Evolutionary conservation across 2,329 filamentous ascomycete genomes (phyloP), one percentile per base, ranked within the genome.

Genomic region (Septoria linicola): DNA sequence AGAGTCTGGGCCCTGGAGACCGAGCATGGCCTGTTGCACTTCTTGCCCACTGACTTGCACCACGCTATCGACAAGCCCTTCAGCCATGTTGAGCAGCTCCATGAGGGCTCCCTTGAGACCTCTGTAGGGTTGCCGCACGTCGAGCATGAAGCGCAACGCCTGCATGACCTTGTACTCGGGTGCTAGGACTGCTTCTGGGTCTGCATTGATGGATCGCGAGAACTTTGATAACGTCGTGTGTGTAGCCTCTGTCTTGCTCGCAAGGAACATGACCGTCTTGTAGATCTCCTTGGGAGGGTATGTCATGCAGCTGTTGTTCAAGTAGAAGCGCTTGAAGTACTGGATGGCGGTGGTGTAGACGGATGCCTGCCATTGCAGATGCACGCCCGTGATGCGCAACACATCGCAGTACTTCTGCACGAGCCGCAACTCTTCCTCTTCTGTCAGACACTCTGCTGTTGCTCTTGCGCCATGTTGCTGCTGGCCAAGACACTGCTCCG

Each of bases 301-400:
- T 23, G 91, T 96, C 88, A 97, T 96, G 65, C 91, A 83, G 34
- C 88, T 95, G 72, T 97, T 96, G 65, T 88, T 92, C 31, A 96
- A 80, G 74, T 97, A 99, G 78, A 99, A 97, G 51, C 93, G 87
- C 49, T 89, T 87, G 54, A 99, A 80, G 68, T 95, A 96, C 66
- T 95, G 84, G 55, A 92, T 87, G 3, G 89, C 89, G 5, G 91
- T 96, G 20, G 87, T 80, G 61, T 82, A 80, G 19, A 85, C 80
- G 51, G 79, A 78, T 25, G 77, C 80, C 8, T 80, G 80, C 55
- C 84, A 76, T 45, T 79, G 76, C 63, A 85, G 80, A 60, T 80
- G 78, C 50, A 82, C 77, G 2, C 79, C 81, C 20, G 83, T 66
- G 16, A 54, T 58, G 36, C 60, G 59, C 8, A 68, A 58, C 36